Conservation (phyloP, 345 rosid species). For the Lepidium sativum region DNA sequence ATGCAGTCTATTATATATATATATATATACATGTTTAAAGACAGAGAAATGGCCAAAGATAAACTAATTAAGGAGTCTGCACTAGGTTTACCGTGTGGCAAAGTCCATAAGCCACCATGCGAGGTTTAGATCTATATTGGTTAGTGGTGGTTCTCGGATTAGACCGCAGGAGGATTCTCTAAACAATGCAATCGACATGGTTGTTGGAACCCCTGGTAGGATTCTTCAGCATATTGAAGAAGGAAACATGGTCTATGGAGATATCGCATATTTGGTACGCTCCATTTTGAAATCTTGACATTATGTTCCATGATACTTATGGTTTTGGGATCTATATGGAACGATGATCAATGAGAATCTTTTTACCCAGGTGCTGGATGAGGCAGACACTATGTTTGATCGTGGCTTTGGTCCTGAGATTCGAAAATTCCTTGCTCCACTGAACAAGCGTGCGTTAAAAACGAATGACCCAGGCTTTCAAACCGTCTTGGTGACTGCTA, state of each 20-base stretch:
- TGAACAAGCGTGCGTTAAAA: conserved; percentile 66
- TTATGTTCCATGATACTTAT: not conserved
- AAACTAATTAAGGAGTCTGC: not conserved
- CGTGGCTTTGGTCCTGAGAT: conserved; percentile 97
- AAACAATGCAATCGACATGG: conserved; percentile 80
- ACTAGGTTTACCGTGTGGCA: conserved; percentile 81
- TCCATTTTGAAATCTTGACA: not conserved
- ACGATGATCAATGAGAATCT: not conserved
- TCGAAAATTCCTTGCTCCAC: conserved; percentile 74
- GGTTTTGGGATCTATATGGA: not conserved
- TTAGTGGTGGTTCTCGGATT: conserved; percentile 86
- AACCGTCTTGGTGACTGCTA: conserved; percentile 81
- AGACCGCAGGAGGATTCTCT: conserved; percentile 88
- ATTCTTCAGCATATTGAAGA: conserved; percentile 89
- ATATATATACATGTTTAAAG: not conserved
- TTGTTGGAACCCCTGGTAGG: conserved; percentile 95
- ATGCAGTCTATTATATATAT: not conserved
- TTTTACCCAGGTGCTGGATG: conserved; percentile 75
- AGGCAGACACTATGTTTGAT: conserved; percentile 99
- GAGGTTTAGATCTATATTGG: conserved; percentile 76
- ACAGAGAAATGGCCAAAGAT: not conserved
- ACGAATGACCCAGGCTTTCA: conserved; percentile 68
- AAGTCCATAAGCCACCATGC: conserved; percentile 92
- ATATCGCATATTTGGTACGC: conserved; percentile 56
- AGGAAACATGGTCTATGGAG: conserved; percentile 94